Evolutionary conservation across 202 grass and related monocot genomes (phyloP), one percentile per base, ranked within the genome.

Genomic region (Musa balbisiana): DNA sequence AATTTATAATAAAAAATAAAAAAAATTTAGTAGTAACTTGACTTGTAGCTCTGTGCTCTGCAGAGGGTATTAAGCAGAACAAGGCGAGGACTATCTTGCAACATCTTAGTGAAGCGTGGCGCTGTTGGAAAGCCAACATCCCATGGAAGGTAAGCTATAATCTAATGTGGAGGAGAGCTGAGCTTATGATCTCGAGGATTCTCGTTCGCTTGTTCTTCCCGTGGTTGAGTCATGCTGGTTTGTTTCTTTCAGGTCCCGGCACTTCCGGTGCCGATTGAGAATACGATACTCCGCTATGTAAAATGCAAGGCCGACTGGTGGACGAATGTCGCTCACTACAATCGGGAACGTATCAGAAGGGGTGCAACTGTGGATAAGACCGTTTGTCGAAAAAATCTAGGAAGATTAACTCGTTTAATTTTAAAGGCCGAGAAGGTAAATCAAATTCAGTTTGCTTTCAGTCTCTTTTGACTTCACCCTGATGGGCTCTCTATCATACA

Each of bases 91-190:
- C 91, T 78, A 98, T 98, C 75, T 81, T 98, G 64, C 94, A 98
- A 53, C 91, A 98, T 86, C 85, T 98, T 27, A 98, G 94, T 80
- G 94, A 98, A 80, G 94, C 94, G 83, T 98, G 94, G 94, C 79
- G 94, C 52, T 97, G 94, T 76, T 98, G 94, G 94, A 98, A 98
- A 86, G 94, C 94, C 77, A 98, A 98, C 82, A 98, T 98, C 11
- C 94, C 94, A 25, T 98, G 94, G 94, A 98, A 98, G 91, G 85
- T 83, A 63, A 23, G 58, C 21, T 20, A 62, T 20, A 62, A 69
- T 62, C 75, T 43, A 43, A 43, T 43, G 33, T 43, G 33, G 33
- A 43, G 33, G 25, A 25, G 25, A 25, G 25, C 23, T 23, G 23
- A 33, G 29, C 29, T 33, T 20, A 17, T 10, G 14, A 26, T 68